Evolutionary conservation across 2,329 filamentous ascomycete species (phyloP).

Genomic region (Phialophora expanda): DNA sequence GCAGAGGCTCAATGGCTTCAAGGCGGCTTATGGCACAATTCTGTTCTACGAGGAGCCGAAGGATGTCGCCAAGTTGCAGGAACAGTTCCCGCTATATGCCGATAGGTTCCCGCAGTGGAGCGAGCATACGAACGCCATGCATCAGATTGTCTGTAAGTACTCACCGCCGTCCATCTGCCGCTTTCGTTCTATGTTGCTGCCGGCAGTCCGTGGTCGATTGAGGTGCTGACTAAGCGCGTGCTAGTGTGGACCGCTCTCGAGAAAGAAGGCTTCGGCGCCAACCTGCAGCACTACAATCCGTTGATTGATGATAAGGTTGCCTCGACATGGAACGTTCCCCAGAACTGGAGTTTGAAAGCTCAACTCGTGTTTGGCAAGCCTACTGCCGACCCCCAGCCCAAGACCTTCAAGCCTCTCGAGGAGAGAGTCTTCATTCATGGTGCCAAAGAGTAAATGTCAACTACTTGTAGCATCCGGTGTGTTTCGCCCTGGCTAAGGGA

Average conservation of each 20-base stretch:
- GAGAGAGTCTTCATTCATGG: conserved; percentile 33
- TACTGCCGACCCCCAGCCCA: conserved; percentile 24
- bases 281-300: conserved; percentile 93
- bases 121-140: conserved; percentile 78
- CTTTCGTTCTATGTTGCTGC: neutral
- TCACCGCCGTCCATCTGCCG: neutral
- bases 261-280: conserved; percentile 81
- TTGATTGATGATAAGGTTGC: conserved; percentile 75
- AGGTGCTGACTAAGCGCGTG: conserved; percentile 33
- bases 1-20: conserved; percentile 32
- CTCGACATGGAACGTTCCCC: conserved; percentile 71
- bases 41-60: conserved; percentile 84
- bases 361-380: conserved; percentile 79
- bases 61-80: conserved; percentile 64
- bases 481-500: neutral
- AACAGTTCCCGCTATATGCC: conserved; percentile 66
- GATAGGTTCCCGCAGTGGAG: conserved; percentile 81
- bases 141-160: conserved; percentile 47
- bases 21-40: conserved; percentile 74
- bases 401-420: conserved; percentile 35
- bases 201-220: neutral
- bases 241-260: conserved; percentile 80
- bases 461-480: neutral
- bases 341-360: conserved; percentile 75
- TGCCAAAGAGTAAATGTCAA: conserved; percentile 10